Evolutionary conservation across 257 asterid genomes (phyloP).

Genomic region (Buddleja alternifolia): DNA sequence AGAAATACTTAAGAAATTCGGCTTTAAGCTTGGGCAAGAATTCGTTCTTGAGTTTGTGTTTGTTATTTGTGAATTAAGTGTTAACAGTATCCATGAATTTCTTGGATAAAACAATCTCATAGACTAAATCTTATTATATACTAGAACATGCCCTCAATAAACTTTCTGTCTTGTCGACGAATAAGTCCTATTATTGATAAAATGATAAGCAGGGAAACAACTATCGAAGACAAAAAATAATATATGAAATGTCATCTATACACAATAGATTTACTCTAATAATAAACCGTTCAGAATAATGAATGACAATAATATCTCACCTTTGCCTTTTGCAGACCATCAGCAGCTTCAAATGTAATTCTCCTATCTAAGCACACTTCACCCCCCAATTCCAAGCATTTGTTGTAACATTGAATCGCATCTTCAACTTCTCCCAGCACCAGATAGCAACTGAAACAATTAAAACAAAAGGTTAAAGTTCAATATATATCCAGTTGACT

Average conservation of each 20-base stretch:
- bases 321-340: constrained; percentile 84
- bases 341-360: constrained; percentile 81
- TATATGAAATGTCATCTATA: constrained; percentile 2
- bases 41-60: no score
- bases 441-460: constrained; percentile 71
- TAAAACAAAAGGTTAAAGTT: constrained; percentile 11
- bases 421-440: constrained; percentile 81
- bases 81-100: no score
- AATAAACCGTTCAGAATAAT: background rate
- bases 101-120: constrained; percentile 9
- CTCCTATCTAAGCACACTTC: constrained; percentile 83
- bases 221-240: background rate
- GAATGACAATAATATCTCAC: constrained; percentile 40
- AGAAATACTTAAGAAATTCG: no score
- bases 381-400: constrained; percentile 60
- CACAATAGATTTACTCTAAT: background rate
- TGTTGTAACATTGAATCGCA: constrained; percentile 58
- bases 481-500: background rate
- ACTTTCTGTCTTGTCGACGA: background rate
- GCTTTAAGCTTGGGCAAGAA: no score
- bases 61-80: no score
- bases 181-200: background rate
- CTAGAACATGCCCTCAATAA: constrained; percentile 3
- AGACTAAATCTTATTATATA: background rate
- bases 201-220: background rate